Conservation (phyloP, 805 yeast species). For the Saccharomycopsis schoenii region DNA sequence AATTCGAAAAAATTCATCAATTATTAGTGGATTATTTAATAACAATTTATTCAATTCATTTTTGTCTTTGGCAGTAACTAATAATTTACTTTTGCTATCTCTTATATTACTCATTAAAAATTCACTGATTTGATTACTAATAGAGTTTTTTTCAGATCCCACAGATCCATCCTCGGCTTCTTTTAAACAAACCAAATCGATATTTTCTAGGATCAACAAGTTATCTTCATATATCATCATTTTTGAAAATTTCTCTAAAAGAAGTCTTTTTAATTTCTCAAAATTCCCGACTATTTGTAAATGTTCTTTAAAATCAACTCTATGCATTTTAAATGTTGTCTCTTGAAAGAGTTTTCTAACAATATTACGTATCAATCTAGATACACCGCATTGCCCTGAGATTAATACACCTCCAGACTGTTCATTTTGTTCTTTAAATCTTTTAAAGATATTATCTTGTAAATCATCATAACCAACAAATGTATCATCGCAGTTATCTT, state of each 20-base stretch:
- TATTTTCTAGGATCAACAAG: constrained; percentile 63
- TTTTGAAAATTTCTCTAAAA: constrained; percentile 36
- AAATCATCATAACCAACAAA: constrained; percentile 47
- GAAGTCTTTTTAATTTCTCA: constrained; percentile 34
- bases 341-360: constrained; percentile 27
- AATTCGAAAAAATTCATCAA: constrained; percentile 52
- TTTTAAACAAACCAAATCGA: constrained; percentile 63
- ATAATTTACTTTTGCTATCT: constrained; percentile 28
- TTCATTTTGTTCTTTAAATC: constrained; percentile 34
- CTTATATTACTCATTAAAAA: constrained; percentile 1
- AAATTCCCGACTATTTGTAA: constrained; percentile 41
- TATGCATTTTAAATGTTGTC: constrained; percentile 37
- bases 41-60: constrained; percentile 53
- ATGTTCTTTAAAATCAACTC: constrained; percentile 43
- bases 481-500: not conserved
- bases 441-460: constrained; percentile 31
- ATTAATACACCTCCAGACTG: constrained; percentile 40
- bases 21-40: constrained; percentile 51
- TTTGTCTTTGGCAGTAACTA: constrained; percentile 56
- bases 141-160: constrained; percentile 2
- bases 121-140: not conserved
- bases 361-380: constrained; percentile 56
- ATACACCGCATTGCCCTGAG: constrained; percentile 73
- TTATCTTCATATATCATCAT: constrained; percentile 66
- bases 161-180: constrained; percentile 36